Conservation (phyloP, 257 asterid genomes). For the Salvia splendens region DNA sequence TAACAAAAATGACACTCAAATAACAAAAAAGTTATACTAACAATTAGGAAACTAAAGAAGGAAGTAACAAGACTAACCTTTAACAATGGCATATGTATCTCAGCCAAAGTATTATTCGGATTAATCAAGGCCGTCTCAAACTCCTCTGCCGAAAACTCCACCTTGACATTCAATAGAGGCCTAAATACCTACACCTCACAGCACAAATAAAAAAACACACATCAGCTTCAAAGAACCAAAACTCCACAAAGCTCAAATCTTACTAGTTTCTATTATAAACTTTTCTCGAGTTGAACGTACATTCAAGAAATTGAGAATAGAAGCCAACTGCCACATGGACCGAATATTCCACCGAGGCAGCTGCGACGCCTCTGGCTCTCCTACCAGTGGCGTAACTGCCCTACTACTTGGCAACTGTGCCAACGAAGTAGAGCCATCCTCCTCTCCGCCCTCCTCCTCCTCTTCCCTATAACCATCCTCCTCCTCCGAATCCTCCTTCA, state of each 20-base stretch:
- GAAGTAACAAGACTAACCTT: slow-evolving; percentile 38
- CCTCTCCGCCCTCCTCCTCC: slow-evolving; percentile 48
- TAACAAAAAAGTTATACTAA: background rate
- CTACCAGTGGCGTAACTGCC: slow-evolving; percentile 67
- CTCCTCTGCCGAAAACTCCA: slow-evolving; percentile 93
- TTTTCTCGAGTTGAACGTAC: slow-evolving; percentile 48
- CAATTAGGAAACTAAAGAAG: slow-evolving; percentile 5
- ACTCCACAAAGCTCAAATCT: slow-evolving; percentile 29
- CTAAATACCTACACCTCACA: slow-evolving; percentile 80
- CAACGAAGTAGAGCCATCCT: slow-evolving; percentile 36
- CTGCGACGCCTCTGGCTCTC: slow-evolving; percentile 87
- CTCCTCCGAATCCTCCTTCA: slow-evolving; percentile 71
- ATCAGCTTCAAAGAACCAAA: slow-evolving; percentile 35
- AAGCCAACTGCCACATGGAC: slow-evolving; percentile 98
- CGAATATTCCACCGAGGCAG: slow-evolving; percentile 87
- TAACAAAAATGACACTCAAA: background rate
- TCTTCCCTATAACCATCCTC: slow-evolving; percentile 38
- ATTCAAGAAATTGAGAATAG: slow-evolving; percentile 89
- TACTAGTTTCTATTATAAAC: background rate
- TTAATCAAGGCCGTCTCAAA: slow-evolving; percentile 88
- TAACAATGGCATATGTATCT: slow-evolving; percentile 91
- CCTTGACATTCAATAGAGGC: slow-evolving; percentile 87
- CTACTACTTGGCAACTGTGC: slow-evolving; percentile 54
- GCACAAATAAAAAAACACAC: slow-evolving; percentile 5
- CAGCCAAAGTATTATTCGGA: slow-evolving; percentile 85